Conservation (phyloP, 2,329 filamentous ascomycete genomes). For the Fusarium concolor region DNA sequence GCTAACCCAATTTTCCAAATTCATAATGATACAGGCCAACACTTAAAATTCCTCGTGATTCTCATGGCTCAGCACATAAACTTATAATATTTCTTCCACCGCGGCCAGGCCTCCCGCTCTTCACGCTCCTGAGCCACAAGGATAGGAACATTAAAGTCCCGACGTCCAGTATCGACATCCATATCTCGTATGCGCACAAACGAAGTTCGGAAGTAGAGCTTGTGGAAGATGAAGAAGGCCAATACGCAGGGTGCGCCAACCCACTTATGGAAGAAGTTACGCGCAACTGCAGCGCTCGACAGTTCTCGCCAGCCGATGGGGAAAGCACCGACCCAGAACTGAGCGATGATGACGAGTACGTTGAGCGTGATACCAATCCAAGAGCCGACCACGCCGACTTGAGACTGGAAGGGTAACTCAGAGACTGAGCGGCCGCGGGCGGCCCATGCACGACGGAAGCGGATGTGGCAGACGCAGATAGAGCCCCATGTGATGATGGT, state of each 20-base stretch:
- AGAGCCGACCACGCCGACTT: constrained; percentile 82
- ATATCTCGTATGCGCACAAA: constrained; percentile 78
- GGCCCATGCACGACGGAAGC: constrained; percentile 86
- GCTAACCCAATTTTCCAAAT: constrained; percentile 26
- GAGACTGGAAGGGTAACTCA: constrained; percentile 84
- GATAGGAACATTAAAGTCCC: constrained; percentile 84
- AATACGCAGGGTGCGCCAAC: constrained; percentile 76
- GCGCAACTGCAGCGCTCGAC: constrained; percentile 60
- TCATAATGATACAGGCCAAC: constrained; percentile 11
- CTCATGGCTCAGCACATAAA: constrained; percentile 69
- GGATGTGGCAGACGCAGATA: constrained; percentile 91
- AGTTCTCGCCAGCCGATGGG: constrained; percentile 70
- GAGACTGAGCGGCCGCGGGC: constrained; percentile 74
- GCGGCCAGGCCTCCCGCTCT: constrained; percentile 77
- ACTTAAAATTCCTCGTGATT: not conserved
- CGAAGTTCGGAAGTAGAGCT: constrained; percentile 76
- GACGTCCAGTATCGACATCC: constrained; percentile 86
- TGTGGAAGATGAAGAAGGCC: constrained; percentile 78
- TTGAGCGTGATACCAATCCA: constrained; percentile 85
- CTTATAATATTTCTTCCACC: constrained; percentile 82
- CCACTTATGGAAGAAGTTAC: constrained; percentile 80
- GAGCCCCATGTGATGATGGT: constrained; percentile 84
- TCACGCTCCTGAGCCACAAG: constrained; percentile 83
- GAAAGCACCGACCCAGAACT: constrained; percentile 89
- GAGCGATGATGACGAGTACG: constrained; percentile 78